Conservation (phyloP, 306 rosid genomes). For the Lagenaria siceraria region DNA sequence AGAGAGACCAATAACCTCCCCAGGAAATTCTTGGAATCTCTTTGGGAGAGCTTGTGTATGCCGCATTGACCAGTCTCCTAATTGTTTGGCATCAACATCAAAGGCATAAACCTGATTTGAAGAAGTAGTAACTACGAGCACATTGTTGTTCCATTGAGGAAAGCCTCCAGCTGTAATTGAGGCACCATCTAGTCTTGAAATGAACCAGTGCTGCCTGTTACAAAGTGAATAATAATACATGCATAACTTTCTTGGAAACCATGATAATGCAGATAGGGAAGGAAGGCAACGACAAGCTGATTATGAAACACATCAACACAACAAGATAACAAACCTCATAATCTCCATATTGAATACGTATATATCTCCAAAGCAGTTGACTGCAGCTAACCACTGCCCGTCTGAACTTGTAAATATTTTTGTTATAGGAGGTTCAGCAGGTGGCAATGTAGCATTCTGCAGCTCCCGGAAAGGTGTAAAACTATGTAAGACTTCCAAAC, state of each 20-base stretch:
- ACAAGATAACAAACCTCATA: constrained; percentile 37
- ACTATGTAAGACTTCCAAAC: constrained; percentile 41
- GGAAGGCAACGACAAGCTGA: neutral
- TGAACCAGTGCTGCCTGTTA: constrained; percentile 93
- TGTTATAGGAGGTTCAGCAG: constrained; percentile 86
- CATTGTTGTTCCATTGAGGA: constrained; percentile 57
- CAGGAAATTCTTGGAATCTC: constrained; percentile 91
- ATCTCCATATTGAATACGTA: constrained; percentile 77
- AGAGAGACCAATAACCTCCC: constrained; percentile 91
- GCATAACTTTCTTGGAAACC: neutral
- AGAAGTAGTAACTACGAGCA: constrained; percentile 77
- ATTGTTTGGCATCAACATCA: constrained; percentile 71
- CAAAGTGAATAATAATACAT: neutral
- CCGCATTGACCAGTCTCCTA: constrained; percentile 84
- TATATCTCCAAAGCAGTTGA: constrained; percentile 91
- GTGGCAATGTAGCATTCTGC: constrained; percentile 43
- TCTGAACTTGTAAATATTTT: constrained; percentile 82
- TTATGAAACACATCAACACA: neutral
- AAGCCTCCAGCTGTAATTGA: constrained; percentile 92
- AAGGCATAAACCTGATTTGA: constrained; percentile 83
- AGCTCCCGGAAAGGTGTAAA: constrained; percentile 56
- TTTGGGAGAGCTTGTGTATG: constrained; percentile 58
- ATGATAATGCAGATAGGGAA: neutral
- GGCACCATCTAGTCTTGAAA: constrained; percentile 85
- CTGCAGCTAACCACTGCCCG: constrained; percentile 96